Conservation (phyloP, 169 alveolate species). For the Eimeria nieschulzi region DNA sequence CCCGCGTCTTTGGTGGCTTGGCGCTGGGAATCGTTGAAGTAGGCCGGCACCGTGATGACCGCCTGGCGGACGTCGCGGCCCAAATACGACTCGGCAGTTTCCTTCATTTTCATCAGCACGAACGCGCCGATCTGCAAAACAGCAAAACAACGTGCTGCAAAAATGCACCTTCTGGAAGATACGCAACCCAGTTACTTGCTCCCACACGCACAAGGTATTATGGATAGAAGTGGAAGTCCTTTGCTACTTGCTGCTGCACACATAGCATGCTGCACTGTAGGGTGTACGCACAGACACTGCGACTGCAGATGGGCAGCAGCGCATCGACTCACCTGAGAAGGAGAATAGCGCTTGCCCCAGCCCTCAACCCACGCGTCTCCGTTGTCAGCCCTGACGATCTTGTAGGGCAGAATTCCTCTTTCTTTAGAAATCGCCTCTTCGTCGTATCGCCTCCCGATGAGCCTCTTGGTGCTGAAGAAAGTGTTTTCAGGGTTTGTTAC, state of each 20-base stretch:
- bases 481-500: conserved; percentile 95
- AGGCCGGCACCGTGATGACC: conserved; percentile 99
- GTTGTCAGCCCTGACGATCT: conserved; percentile 95
- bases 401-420: conserved; percentile 95
- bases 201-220: background rate
- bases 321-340: conserved; percentile 85
- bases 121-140: conserved; percentile 84
- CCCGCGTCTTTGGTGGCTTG: conserved; percentile 99
- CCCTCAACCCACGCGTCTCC: conserved; percentile 99
- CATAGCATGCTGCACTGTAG: background rate
- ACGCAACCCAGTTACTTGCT: background rate
- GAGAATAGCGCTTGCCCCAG: conserved; percentile 95
- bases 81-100: conserved; percentile 96
- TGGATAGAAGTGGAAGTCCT: no score
- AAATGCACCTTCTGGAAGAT: background rate
- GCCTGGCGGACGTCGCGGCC: conserved; percentile 96
- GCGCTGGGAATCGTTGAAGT: conserved; percentile 98
- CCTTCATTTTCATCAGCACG: conserved; percentile 97
- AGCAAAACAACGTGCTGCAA: background rate
- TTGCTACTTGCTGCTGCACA: background rate
- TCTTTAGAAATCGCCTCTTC: conserved; percentile 97
- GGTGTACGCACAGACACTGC: no score
- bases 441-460: conserved; percentile 95
- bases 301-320: conserved; percentile 72
- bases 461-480: conserved; percentile 96